A percentile compares a stretch with the other conserved stretches of the same genome.
Conservation (phyloP, 805 yeast species). For the Teunomyces funiuensis region DNA sequence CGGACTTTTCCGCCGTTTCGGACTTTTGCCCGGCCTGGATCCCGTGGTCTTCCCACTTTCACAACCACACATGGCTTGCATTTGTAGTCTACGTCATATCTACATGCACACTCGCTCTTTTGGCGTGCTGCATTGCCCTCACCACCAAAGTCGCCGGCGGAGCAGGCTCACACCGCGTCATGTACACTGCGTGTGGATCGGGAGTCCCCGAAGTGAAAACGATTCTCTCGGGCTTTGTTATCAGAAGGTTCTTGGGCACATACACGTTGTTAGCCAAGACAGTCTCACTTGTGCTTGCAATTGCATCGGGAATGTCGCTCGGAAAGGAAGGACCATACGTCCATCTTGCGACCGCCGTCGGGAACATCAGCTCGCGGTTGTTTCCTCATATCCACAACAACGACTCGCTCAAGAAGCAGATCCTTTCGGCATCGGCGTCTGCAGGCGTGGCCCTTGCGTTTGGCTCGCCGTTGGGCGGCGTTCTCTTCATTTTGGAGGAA, state of each 20-base stretch:
- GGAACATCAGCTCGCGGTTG: conserved; percentile 50
- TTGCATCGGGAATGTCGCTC: conserved; percentile 55
- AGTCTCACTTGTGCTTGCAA: conserved; percentile 48
- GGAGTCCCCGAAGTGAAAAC: conserved; percentile 66
- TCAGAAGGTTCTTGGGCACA: conserved; percentile 51
- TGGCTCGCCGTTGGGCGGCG: conserved; percentile 62
- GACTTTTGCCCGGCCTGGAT: conserved; percentile 35
- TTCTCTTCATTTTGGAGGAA: conserved; percentile 55
- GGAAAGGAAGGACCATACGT: conserved; percentile 68
- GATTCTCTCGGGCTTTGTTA: conserved; percentile 57
- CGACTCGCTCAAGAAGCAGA: conserved; percentile 51
- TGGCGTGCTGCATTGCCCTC: conserved; percentile 47
- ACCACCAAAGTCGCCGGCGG: conserved; percentile 42
- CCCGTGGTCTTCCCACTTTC: conserved; percentile 40
- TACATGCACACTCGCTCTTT: conserved; percentile 43
- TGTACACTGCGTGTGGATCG: conserved; percentile 57
- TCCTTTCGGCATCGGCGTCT: conserved; percentile 55
- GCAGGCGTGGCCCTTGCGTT: conserved; percentile 63
- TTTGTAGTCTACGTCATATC: conserved; percentile 35
- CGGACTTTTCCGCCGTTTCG: no score
- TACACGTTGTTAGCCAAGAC: conserved; percentile 52
- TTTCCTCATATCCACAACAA: conserved; percentile 47
- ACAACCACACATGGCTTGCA: conserved; percentile 22
- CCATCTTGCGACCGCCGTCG: conserved; percentile 58
- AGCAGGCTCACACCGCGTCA: conserved; percentile 9